Evolutionary conservation across 192 early-diverging fungal genomes (phyloP).

Genomic region (Coemansia reversa): DNA sequence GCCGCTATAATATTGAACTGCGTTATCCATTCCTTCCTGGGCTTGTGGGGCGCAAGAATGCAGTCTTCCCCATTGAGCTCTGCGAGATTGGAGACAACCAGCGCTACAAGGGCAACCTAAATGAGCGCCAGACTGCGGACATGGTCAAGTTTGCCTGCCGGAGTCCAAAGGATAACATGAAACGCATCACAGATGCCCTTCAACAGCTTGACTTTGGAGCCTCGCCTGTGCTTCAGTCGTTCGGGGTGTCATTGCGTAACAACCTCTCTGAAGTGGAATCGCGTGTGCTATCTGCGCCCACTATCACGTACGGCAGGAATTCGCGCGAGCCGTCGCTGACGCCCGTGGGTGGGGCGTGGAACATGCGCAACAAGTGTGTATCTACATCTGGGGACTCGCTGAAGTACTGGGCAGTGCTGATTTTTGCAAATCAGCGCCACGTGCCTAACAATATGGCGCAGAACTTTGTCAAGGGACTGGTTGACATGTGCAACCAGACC

Average conservation of each 20-base stretch:
- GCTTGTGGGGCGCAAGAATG: constrained; percentile 68
- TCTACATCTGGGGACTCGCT: constrained; percentile 66
- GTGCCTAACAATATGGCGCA: constrained; percentile 59
- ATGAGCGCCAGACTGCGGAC: constrained; percentile 85
- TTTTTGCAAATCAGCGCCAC: constrained; percentile 62
- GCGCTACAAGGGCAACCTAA: constrained; percentile 77
- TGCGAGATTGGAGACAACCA: constrained; percentile 83
- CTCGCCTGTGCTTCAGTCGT: constrained; percentile 74
- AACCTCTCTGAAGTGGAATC: constrained; percentile 71
- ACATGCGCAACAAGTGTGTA: constrained; percentile 79
- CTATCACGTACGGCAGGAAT: constrained; percentile 61
- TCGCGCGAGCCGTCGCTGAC: constrained; percentile 55
- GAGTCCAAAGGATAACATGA: constrained; percentile 76
- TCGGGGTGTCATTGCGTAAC: constrained; percentile 67
- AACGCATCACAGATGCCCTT: constrained; percentile 76
- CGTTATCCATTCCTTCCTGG: constrained; percentile 80
- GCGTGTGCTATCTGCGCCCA: constrained; percentile 77
- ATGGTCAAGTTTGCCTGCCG: constrained; percentile 95
- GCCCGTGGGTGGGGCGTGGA: constrained; percentile 82
- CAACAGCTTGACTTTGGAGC: constrained; percentile 61
- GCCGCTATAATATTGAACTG: constrained; percentile 70
- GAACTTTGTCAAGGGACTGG: constrained; percentile 72
- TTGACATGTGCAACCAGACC: constrained; percentile 68
- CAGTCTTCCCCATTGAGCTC: constrained; percentile 88
- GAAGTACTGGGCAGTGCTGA: constrained; percentile 79